Evolutionary conservation across 108 stramenopile genomes (phyloP), one percentile per base, ranked within the genome.

Genomic region (Thalassiosira profunda): DNA sequence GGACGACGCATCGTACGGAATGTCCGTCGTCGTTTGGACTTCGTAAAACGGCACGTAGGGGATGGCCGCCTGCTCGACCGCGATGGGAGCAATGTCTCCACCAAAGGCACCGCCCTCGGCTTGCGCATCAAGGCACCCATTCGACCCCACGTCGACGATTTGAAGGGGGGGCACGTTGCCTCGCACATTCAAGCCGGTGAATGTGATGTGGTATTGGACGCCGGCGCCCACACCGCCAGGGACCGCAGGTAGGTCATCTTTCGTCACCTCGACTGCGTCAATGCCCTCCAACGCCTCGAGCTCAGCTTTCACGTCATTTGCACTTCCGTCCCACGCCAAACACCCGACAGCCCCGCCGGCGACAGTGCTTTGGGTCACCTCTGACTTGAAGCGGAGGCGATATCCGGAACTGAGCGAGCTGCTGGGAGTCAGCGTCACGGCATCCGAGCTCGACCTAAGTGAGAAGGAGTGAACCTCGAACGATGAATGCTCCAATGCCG

Each of bases 391-490:
- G 30, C 59, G 61, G 35, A 86, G 57, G 15, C 85, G 81, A 58
- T 52, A 86, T 8, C 81, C 81, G 8, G 79, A 80, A 25, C 47
- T 65, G 2, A 79, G 26, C 11, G 8, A 26, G 10, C 26, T 53
- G 47, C 83, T 76, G 45, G 80, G 77, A 9, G 75, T 84, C 52
- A 84, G 64, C 10, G 51, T 54, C 30, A 42, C 41, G 20, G 48
- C 35, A 14, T 61, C 62, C 15, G 52, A 15, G 17, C 45, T 70
- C 46, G 74, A 67, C 35, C 66, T 38, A 18, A 87, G 46, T 23
- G 58, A 41, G 51, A 88, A 65, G 24, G 62, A 65, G 56, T 92
- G 91, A n/a, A 92, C 87, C 70, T 92, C 91, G 70, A 82, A 92
- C 2, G 87, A 85, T 4, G 87, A 70, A 38, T 80, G 87, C 61